phyloP scores from a whole-genome alignment of 2,329 filamentous ascomycete genomes.

The Beauveria caledonica region DNA sequence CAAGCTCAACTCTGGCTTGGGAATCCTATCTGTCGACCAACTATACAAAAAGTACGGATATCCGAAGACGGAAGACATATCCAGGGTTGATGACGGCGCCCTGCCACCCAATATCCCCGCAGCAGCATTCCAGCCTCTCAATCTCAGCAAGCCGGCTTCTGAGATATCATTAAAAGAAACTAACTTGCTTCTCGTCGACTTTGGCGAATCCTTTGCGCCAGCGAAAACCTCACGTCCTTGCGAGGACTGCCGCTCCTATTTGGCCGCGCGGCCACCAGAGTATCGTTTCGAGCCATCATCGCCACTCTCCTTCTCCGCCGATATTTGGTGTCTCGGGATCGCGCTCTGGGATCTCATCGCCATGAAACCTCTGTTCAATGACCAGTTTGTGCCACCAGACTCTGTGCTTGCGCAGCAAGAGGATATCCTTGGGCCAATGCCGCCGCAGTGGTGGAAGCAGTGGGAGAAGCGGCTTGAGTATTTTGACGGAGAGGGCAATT shows the following conservation, averaged over 20 bases:
- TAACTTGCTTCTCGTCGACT: slow-evolving; percentile 24
- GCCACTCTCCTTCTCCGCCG: slow-evolving; percentile 12
- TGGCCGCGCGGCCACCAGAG: slow-evolving; percentile 12
- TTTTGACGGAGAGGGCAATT: not conserved
- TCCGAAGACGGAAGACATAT: slow-evolving; percentile 22
- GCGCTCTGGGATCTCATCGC: slow-evolving; percentile 19
- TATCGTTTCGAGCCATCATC: slow-evolving; percentile 6
- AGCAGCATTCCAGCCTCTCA: slow-evolving; percentile 16
- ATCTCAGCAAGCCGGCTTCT: slow-evolving; percentile 22
- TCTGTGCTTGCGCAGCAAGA: slow-evolving; percentile 18
- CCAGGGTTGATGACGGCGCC: slow-evolving; percentile 16
- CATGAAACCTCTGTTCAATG: slow-evolving; percentile 18
- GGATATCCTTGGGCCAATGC: slow-evolving; percentile 16
- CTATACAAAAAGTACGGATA: slow-evolving; percentile 23
- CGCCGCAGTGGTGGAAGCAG: slow-evolving; percentile 11
- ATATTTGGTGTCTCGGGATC: slow-evolving; percentile 17
- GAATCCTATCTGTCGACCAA: slow-evolving; percentile 23
- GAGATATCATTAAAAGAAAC: slow-evolving; percentile 22
- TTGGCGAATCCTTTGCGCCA: slow-evolving; percentile 25
- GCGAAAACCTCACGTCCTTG: slow-evolving; percentile 16
- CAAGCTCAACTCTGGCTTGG: slow-evolving; percentile 10
- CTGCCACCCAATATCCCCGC: slow-evolving; percentile 20
- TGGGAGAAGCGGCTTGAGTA: slow-evolving; percentile 9
- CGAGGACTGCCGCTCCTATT: slow-evolving; percentile 15
- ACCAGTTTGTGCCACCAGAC: slow-evolving; percentile 14